A percentile compares a stretch with the other conserved stretches of the same genome.
Evolutionary conservation across 805 yeast species (phyloP).

Genomic region (Teunomyces funiuensis): DNA sequence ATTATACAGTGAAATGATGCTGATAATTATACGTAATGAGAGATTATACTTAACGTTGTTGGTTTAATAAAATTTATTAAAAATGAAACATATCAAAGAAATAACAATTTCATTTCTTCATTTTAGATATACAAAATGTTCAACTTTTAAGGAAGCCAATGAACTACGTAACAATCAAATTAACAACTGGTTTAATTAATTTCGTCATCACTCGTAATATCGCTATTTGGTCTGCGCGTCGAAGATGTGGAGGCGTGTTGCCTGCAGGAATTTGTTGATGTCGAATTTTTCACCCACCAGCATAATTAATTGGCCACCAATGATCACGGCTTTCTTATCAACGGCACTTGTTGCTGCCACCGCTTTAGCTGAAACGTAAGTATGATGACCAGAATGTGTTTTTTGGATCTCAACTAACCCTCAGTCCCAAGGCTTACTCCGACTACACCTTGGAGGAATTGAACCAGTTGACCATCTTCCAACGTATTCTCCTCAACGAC

Average conservation of each 20-base stretch:
- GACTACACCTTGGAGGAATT: constrained; percentile 52
- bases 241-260: neutral
- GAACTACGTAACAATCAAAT: no score
- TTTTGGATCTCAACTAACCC: neutral
- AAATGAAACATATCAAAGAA: neutral
- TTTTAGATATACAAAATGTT: no score
- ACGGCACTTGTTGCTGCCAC: constrained; percentile 5
- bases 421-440: constrained; percentile 14
- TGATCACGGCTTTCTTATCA: constrained; percentile 1
- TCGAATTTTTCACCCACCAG: constrained; percentile 1
- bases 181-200: no score
- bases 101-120: no score
- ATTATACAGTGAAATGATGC: no score
- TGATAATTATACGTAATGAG: no score
- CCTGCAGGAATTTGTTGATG: constrained; percentile 1
- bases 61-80: no score
- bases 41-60: no score
- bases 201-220: no score
- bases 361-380: constrained; percentile 4
- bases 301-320: neutral
- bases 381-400: neutral
- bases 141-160: no score
- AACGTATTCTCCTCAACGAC: constrained; percentile 61
- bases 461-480: constrained; percentile 52
- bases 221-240: no score